Evolutionary conservation across 176 grass and related monocot genomes (phyloP), one percentile per base, ranked within the genome.

Genomic region (Aegilops bicornis): DNA sequence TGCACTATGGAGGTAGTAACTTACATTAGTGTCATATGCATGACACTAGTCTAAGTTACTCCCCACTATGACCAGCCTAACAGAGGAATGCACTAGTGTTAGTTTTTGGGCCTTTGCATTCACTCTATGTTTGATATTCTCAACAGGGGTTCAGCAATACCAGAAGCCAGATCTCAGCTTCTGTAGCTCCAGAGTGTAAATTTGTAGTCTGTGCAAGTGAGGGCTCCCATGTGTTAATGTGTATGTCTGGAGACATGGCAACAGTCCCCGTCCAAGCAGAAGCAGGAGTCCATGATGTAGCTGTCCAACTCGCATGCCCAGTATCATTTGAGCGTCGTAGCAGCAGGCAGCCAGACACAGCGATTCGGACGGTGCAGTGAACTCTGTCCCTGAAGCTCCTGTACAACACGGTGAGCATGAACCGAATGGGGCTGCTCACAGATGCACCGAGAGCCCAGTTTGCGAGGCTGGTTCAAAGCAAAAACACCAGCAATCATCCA

Each of bases 141-240:
- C 45, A 20, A 81, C 80, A 88, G 95, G 96, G 93, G 25, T 95
- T 92, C 64, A 89, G 91, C 70, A 93, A 93, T 79, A 92, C 91
- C 2, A 94, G 89, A 79, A 98, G 96, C 84, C 93, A 98, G 69
- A 95, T 98, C 72, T 95, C 95, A 33, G 95, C 95, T 43, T 93
- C 91, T 43, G 73, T 91, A 54, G 89, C 91, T 52, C 76, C 93
- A 40, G 93, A 98, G 35, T 84, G 95, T 40, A 95, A 92, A 82
- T 95, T 91, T 75, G 89, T 95, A 35, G 82, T 92, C 19, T 98
- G 91, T 75, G 95, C 93, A 36, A 92, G 93, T 33, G 96, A 98
- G 86, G 96, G 91, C 37, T 98, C 96, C 4, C 48, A 2, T 52
- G 48, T 52, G 48, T 52, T 27, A 43, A 98, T 61, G 89, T 98